Evolutionary conservation across 768 basidiomycete species (phyloP), one percentile per base, ranked within the genome.

Genomic region (Boletus subcaerulescens): DNA sequence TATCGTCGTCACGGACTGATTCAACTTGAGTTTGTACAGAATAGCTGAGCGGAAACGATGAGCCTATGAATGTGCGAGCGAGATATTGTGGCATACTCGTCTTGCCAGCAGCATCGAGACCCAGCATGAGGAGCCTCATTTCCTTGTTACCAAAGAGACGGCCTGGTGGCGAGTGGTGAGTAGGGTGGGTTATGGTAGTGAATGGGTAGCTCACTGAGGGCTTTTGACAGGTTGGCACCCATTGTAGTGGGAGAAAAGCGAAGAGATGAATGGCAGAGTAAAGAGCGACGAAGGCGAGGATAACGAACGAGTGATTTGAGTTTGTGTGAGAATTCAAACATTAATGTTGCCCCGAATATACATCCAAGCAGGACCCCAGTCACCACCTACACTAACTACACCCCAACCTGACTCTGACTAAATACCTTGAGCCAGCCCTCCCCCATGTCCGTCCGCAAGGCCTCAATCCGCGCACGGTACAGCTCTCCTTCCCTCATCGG

Each of bases 91-190:
- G 79, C 93, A 72, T 63, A 97, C 96, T 98, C 18, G 96, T 98
- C 78, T 98, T 98, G 68, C 96, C 96, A 45, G 96, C 96, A 42
- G 96, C 96, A 71, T 98, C 96, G 63, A 98, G 80, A 41, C 96
- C 96, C 65, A 98, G 77, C 96, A 98, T 98, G 71, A 97, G 77
- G 67, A 96, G 77, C 66, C 94, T 79, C 96, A 98, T 98, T 82
- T 98, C 96, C 83, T 94, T 96, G 83, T 94, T 98, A 59, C 94
- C 95, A 73, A 98, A 98, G 64, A 98, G 78, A 77, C 89, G 92
- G 70, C 84, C 93, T 96, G 66, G 13, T 42, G 29, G 40, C 39
- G 50, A 15, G 29, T 17, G 1, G 44, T 64, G 31, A 66, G 64
- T 13, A 12, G 17, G 6, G 53, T 4, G 14, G 9, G 1, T 1